Evolutionary conservation across 768 basidiomycete species (phyloP).

Genomic region (Dacryopinax spathularia): DNA sequence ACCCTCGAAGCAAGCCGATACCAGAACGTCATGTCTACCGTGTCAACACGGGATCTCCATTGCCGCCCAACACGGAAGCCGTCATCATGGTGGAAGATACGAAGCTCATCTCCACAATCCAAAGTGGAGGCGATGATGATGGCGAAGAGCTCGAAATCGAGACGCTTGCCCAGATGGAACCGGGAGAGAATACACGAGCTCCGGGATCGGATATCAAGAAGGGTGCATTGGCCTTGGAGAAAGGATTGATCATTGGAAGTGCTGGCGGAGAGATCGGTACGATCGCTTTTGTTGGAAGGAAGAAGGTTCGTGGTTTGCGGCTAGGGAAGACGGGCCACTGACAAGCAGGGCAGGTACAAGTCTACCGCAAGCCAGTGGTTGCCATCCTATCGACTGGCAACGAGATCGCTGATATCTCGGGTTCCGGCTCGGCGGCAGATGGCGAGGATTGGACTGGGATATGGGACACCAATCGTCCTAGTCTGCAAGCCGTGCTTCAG

Average conservation of each 20-base stretch:
- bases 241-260: conserved; percentile 45
- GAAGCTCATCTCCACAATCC: conserved; percentile 41
- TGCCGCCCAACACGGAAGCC: conserved; percentile 59
- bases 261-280: conserved; percentile 76
- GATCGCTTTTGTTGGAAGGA: conserved; percentile 60
- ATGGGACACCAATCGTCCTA: conserved; percentile 77
- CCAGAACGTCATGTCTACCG: conserved; percentile 45
- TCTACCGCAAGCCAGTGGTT: conserved; percentile 56
- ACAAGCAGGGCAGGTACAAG: conserved; percentile 54
- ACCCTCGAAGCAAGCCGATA: conserved; percentile 25
- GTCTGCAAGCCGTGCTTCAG: conserved; percentile 52
- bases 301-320: conserved; percentile 35
- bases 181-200: conserved; percentile 56
- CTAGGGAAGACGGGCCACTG: too few relatives aligned
- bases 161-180: conserved; percentile 45
- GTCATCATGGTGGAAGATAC: conserved; percentile 94
- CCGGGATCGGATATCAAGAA: conserved; percentile 59
- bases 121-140: conserved; percentile 20
- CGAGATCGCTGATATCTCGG: conserved; percentile 50
- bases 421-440: background rate
- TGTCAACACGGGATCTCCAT: conserved; percentile 73
- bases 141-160: conserved; percentile 60
- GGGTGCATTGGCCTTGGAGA: conserved; percentile 47
- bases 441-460: conserved; percentile 49
- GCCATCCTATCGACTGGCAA: conserved; percentile 79